Conservation (phyloP, 2,329 filamentous ascomycete genomes). For the Ophiocordyceps sinensis region DNA sequence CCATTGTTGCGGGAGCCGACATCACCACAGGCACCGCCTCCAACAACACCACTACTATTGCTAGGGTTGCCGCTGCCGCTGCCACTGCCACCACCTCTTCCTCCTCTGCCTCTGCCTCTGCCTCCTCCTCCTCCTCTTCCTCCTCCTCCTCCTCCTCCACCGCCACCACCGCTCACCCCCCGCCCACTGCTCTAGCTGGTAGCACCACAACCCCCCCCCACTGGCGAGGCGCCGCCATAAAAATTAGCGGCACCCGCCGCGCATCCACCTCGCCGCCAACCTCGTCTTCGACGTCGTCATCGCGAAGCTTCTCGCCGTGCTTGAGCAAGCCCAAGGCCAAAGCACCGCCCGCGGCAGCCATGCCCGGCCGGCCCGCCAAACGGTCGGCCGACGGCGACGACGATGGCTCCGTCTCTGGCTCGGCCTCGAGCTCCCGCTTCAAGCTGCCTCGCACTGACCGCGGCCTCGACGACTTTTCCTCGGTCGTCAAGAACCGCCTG, state of each 20-base stretch:
- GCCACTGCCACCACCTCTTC: not conserved
- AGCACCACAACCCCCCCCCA: not conserved
- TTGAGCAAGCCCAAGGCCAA: not conserved
- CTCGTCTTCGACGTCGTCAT: conserved; percentile 3
- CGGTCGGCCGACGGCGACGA: conserved; percentile 26
- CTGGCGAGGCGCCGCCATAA: not conserved
- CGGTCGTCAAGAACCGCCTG: conserved; percentile 39
- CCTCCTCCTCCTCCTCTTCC: not conserved
- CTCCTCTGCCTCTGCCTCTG: not conserved
- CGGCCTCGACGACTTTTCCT: conserved; percentile 36
- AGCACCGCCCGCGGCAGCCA: conserved; percentile 3
- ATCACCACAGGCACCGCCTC: not conserved
- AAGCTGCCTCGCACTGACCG: conserved; percentile 36
- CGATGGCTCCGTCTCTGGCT: conserved; percentile 7
- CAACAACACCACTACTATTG: not conserved
- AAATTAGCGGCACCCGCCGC: not conserved
- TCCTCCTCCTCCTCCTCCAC: no score
- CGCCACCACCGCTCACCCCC: not conserved
- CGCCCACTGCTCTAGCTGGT: not conserved
- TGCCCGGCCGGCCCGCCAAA: conserved; percentile 12
- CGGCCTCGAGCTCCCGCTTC: conserved; percentile 20
- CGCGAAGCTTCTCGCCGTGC: conserved; percentile 4
- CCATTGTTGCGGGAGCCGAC: not conserved
- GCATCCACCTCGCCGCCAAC: conserved; percentile 1
- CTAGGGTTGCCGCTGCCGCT: not conserved